Evolutionary conservation across 306 rosid genomes (phyloP), one percentile per base, ranked within the genome.

Genomic region (Chamaecrista fasciculata): DNA sequence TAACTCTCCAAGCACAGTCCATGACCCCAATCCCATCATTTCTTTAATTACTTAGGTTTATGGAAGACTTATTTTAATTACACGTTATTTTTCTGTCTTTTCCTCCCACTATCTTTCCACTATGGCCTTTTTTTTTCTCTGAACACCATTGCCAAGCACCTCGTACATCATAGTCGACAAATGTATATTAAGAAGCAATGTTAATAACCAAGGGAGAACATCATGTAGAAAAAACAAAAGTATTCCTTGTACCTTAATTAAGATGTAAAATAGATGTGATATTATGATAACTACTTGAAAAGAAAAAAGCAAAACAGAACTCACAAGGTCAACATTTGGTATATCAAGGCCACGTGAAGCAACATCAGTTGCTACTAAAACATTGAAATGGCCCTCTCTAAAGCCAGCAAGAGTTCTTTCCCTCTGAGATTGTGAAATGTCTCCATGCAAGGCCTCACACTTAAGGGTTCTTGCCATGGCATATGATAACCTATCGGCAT

Each of bases 381-480:
- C 84, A 81, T 84, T 89, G 83, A 95, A 95, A 58, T 73, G 73
- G 28, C 97, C 96, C 8, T 78, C 78, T 80, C 99, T 85, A 75
- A 95, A 95, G 56, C 89, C 96, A 52, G 96, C 37, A 73, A 95
- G 97, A 50, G 99, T 95, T 81, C 88, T 87, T 77, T 95, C 97
- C 63, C 99, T 91, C 78, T 91, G 99, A 52, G 73, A 74, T 81
- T 95, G 99, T 44, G 97, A 84, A 68, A 95, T 95, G 78, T 91
- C 99, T 66, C 99, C 99, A 80, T 95, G 99, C 88, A 95, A 84
- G 43, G 99, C 89, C 87, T 95, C 92, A 51, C 99, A 95, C 55
- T 31, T 77, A 65, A 79, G 60, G 66, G 67, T 86, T 75, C 44
- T 91, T 48, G 72, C 76, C 99, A 91, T 81, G 48, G 84, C 81